Base-by-base conservation (phyloP, 331 rosid species). In the Spiraea crenata region DNA sequence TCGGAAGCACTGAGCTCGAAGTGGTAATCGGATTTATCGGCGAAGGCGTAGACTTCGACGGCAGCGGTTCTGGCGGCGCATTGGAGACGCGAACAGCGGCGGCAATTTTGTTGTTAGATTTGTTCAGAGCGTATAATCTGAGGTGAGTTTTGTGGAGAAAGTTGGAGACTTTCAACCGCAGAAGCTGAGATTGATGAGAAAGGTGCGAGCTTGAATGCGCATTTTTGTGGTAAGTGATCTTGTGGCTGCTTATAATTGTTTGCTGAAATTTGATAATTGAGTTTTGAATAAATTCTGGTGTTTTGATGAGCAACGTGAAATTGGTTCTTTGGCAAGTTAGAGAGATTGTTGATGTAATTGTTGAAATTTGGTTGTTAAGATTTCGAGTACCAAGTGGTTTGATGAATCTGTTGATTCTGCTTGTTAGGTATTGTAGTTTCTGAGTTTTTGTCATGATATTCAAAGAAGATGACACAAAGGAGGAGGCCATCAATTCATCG, bases 91-190 rank as follows among this genome's bases (percentile, higher is more conserved):
- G n/a, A n/a, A n/a, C n/a, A n/a, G n/a, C n/a, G n/a, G n/a, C n/a
- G 44, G 25, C 16, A 71, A 65, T 44, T 78, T 81, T 86, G 82
- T 67, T 55, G 19, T 50, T 67, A 57, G 74, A 44, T 59, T 58
- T 61, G 41, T 77, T 58, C 70, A 1, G 10, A 51, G 45, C 76
- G 11, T 47, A 11, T 41, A 73, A 74, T 82, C 80, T 12, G 48
- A 67, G 56, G 38, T 82, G 55, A 80, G 65, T 70, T 81, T 69
- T 41, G 17, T 45, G 63, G 70, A 14, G 61, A 44, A 60, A 67
- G 59, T 65, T 56, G 42, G 52, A 50, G 59, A 57, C 51, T 47
- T 77, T 71, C 44, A 12, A n/a, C 11, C 13, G 41, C 41, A 8
- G 51, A 50, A 75, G 80, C 74, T 59, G 60, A 71, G 52, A 54